Evolutionary conservation across 805 yeast species (phyloP), one percentile per base, ranked within the genome.

Genomic region (Barnettozyma salicaria): DNA sequence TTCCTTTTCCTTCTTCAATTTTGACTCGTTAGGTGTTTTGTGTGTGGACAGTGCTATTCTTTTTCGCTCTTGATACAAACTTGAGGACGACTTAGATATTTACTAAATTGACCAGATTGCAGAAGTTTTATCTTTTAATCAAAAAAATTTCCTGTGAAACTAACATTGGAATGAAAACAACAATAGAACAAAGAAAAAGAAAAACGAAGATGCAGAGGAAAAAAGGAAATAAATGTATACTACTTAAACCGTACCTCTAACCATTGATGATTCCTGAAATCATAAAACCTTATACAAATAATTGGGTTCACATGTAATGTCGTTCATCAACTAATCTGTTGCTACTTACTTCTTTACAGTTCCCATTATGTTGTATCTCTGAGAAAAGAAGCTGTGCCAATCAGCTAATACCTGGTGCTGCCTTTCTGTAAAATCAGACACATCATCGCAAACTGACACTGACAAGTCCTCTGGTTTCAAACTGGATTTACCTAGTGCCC

Each of bases 401-500:
- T 84, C 89, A 37, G 80, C 77, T 39, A 85, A 68, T 2, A 74
- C 78, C 50, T 64, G 63, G 38, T 62, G 55, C 59, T 86, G 86
- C 43, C 72, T 74, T 9, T 72, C 83, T 17, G 71, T 67, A 45
- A 86, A 67, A 17, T 60, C 70, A 2, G 67, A 65, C 20, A 64
- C 67, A 42, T 69, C 72, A 73, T 78, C 74, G 16, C 77, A 60
- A 4, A 60, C 56, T 0, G 37, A 39, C 1, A 45, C 47, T 28
- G 60, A 64, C 1, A 73, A 71, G 43, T 78, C 82, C 38, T 65
- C 74, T 1, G 65, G 63, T n/a, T 70, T 66, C 39, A 79, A 55
- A 14, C 79, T 71, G 36, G 85, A 78, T 50, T 78, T 73, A 2
- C 84, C 96, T 36, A 86, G 63, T 3, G 90, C 81, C 40, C 92